Evolutionary conservation across 148 eudicot species (phyloP).

Genomic region (Silene latifolia): DNA sequence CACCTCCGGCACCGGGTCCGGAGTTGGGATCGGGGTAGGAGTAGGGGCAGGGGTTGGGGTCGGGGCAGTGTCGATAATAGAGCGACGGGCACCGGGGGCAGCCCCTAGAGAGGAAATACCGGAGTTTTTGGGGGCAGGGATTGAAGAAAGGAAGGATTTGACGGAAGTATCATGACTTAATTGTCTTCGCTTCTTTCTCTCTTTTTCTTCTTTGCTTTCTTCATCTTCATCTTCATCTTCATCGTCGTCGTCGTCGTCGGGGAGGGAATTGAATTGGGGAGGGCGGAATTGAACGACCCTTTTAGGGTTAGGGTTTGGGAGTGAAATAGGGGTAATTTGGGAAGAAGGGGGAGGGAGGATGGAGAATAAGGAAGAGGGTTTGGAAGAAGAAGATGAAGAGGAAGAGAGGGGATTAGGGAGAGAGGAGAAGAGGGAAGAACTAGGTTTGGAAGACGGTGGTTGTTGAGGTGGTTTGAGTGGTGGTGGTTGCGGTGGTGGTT

Average conservation of each 20-base stretch:
- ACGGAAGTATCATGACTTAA: constrained; percentile 32
- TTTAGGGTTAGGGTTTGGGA: constrained; percentile 25
- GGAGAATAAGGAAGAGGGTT: constrained; percentile 45
- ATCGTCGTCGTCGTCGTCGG: constrained; percentile 44
- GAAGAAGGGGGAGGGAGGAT: constrained; percentile 50
- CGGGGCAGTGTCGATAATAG: constrained; percentile 39
- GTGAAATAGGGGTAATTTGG: constrained; percentile 16
- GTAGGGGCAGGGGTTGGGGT: not conserved
- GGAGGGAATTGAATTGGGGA: constrained; percentile 11
- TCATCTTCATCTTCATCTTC: constrained; percentile 50
- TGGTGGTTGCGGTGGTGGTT: constrained; percentile 14
- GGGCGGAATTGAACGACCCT: constrained; percentile 37
- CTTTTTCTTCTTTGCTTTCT: constrained; percentile 38
- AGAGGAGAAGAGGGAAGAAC: constrained; percentile 39
- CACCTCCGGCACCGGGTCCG: constrained; percentile 22
- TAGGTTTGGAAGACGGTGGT: constrained; percentile 7
- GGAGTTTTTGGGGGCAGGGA: constrained; percentile 74
- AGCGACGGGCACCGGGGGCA: constrained; percentile 44
- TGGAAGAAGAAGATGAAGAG: constrained; percentile 29
- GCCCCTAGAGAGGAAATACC: constrained; percentile 34
- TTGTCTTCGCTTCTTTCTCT: constrained; percentile 34
- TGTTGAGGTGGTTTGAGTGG: not conserved
- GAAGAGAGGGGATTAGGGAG: constrained; percentile 50
- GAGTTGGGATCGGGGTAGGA: constrained; percentile 4
- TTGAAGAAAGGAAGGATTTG: constrained; percentile 57